Evolutionary conservation across 768 basidiomycete species (phyloP), one percentile per base, ranked within the genome.

Genomic region (Tylopilus balloui): DNA sequence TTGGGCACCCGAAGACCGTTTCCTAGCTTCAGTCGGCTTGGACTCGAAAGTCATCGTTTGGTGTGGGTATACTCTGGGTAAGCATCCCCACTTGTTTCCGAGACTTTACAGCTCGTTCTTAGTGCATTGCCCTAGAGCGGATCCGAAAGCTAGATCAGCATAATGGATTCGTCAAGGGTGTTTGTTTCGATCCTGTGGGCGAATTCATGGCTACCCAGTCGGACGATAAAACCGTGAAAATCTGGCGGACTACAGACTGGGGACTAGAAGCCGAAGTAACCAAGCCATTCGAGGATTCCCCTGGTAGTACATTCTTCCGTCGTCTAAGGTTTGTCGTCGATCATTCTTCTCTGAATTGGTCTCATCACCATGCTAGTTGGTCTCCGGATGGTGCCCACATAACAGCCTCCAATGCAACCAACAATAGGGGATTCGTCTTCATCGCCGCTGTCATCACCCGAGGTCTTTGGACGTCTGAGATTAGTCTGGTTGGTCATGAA

Each of bases 301-400:
- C 96, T 1, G 89, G 90, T 15, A 92, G 88, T 58, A 96, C 95
- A 1, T 96, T 94, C 75, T 94, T 96, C 69, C 77, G 92, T 46
- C 75, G 94, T 51, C 73, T 96, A 20, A 94, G 92, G 92, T 88
- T 68, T 48, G 40, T 48, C 15, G 17, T 40, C 1, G 24, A 17
- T 9, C 9, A 20, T 40, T 37, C 21, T 6, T 21, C 13, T 29
- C 23, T 17, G 32, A 25, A 17, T n/a, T 3, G 14, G 35, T 23
- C 50, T 47, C 41, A 58, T 27, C 12, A 6, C 23, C 17, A 32
- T 53, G 7, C 3, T 52, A 96, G 94, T 59, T 99, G 96, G 96
- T 97, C 94, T 1, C 96, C 96, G 2, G 96, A 98, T 62, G 96
- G 96, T n/a, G 90, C 95, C 2, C 92, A 96, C 63, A 92, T 99